Base-by-base conservation (phyloP, 352 stramenopile genomes). In the Phytopythium litorale region DNA sequence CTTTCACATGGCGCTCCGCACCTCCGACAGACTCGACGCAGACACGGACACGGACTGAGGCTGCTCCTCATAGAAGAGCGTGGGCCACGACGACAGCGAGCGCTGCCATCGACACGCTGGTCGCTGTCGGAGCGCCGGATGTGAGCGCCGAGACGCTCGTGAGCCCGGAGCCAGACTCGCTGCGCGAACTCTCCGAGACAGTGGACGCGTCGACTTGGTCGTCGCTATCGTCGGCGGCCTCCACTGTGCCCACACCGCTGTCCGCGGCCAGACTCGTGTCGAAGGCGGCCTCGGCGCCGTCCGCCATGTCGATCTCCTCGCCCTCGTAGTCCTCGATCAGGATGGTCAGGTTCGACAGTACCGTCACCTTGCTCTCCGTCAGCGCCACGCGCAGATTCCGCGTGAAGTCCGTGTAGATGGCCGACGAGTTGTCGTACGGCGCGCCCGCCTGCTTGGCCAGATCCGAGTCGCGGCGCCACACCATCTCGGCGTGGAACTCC, bases 391-490 rank as follows among this genome's bases (percentile, higher is more conserved):
- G 64, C 30, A 88, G 67, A 30, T 73, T 73, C 40, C 70, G 73
- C 7, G 76, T 81, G 58, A 91, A 91, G 37, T 61, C 62, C 0
- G 66, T 66, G 56, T 80, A 87, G 16, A 75, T 79, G 12, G 67
- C 56, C 19, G 81, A 88, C 59, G 68, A 66, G 57, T 60, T 65
- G 53, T 88, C 81, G 62, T 76, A 87, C 19, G 79, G 77, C 68
- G 76, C 62, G 2, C 70, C 64, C 4, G 66, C 71, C 13, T 72
- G 64, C 58, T 79, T 72, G 23, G 81, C 81, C 23, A 87, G 63
- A 63, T 89, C 72, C 23, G 79, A 75, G 37, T 76, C 58, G 6
- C 75, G 70, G 16, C 81, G 75, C 81, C 81, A 91, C 2, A 66
- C 58, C 70, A 91, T 78, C 32, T 87, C 65, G 30, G 79, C 64